phyloP scores from a whole-genome alignment of 371 early-diverging fungal species.

The Mortierella sp. region DNA sequence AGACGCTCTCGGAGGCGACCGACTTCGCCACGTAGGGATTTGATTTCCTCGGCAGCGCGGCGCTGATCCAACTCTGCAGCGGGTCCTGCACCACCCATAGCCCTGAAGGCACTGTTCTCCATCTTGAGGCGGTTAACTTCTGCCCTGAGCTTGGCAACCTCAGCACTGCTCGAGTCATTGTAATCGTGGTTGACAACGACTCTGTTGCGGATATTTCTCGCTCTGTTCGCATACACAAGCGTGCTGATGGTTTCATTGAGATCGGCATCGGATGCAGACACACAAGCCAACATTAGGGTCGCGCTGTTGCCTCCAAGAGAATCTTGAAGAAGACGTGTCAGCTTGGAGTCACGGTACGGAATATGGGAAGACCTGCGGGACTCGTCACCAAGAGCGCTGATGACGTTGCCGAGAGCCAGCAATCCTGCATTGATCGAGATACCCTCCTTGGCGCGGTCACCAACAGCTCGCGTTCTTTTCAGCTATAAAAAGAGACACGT shows the following conservation, averaged over 20 bases:
- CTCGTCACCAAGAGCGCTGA: conserved; percentile 95
- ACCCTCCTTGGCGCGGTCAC: conserved; percentile 96
- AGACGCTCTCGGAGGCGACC: conserved; percentile 65
- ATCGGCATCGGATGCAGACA: conserved; percentile 82
- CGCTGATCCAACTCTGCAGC: conserved; percentile 44
- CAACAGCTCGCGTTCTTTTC: conserved; percentile 94
- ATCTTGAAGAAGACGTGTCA: conserved; percentile 97
- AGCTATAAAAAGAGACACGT: conserved; percentile 57
- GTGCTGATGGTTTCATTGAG: conserved; percentile 93
- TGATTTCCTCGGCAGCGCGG: conserved; percentile 61
- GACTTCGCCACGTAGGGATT: conserved; percentile 59
- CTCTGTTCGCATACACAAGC: conserved; percentile 90
- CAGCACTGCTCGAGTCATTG: conserved; percentile 62
- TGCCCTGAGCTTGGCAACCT: conserved; percentile 78
- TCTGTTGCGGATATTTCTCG: conserved; percentile 87
- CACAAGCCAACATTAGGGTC: conserved; percentile 94
- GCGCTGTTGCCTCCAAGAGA: conserved; percentile 95
- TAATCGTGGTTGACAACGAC: conserved; percentile 83
- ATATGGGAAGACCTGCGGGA: conserved; percentile 75
- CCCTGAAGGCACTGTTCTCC: conserved; percentile 66
- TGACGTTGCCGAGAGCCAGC: conserved; percentile 98
- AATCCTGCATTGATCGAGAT: conserved; percentile 98
- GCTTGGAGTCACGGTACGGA: conserved; percentile 98
- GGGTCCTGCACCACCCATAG: conserved; percentile 57
- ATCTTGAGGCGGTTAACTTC: conserved; percentile 76